Base-by-base conservation (phyloP, 2,329 filamentous ascomycete species). In the Sclerotinia spermophila region DNA sequence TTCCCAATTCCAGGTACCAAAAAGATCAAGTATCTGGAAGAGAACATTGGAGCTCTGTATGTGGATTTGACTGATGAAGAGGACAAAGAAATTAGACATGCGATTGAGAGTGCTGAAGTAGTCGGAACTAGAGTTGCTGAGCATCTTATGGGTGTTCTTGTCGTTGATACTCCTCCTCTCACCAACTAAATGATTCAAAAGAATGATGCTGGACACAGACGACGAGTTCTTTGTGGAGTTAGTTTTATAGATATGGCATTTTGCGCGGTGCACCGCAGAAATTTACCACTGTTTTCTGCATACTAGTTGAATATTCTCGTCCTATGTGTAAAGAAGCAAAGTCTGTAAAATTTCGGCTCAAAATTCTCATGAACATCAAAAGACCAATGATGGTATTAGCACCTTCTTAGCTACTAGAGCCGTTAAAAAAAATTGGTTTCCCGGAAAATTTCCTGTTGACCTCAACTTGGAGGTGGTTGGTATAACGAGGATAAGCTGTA, bases 1-100 rank as follows among this genome's bases (percentile, higher is more conserved):
- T 84, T 87, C 74, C 86, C 89, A 0, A 90, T 86, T 64, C 86
- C 82, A 0, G 84, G 83, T 6, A 85, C 84, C 0, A 84, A 82
- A 76, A 82, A 77, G 68, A 77, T 82, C 45, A 79, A 80, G 72
- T 83, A 82, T 67, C 76, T 86, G n/a, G 81, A 84, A 71, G 81
- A 84, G 69, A 86, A 86, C 38, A 73, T 77, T 1, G 75, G 71
- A 48, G 79, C 79, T 2, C 58, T 77, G 3, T 62, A 78, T 33
- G 74, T 82, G 38, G 72, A 75, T 53, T 67, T 82, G 33, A 78
- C 78, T 8, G 72, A 76, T 35, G 80, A 80, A 11, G 81, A 82
- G 45, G 77, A 79, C 17, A 71, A 71, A 33, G 76, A 75, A 73
- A 79, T 82, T 55, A 77, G 81, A 60, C 67, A 79, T 40, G 75